Base-by-base conservation (phyloP, 2,329 filamentous ascomycete genomes). In the Claviceps cyperi region DNA sequence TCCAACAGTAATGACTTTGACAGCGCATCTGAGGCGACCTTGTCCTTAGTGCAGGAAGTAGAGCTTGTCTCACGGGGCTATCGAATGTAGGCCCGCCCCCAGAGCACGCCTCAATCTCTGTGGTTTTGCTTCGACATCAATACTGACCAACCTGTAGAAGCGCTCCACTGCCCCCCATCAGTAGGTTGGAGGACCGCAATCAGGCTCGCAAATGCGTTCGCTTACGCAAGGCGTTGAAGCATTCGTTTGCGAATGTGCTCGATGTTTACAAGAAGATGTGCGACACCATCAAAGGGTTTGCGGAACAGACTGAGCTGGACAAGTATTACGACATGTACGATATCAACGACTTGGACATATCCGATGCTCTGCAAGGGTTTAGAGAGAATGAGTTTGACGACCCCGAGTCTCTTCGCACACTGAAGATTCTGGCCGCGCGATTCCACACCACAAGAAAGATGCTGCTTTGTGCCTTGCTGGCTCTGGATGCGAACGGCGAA, bases 251-350 rank as follows among this genome's bases (percentile, higher is more conserved):
- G 39, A 77, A 83, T 14, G 76, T 85, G 48, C 79, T 95, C 40
- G 76, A 81, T 43, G 77, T 78, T 21, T 89, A 90, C 59, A 78
- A 82, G 49, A 78, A 86, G 56, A 81, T 84, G 13, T 84, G 82
- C 54, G 72, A 75, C 40, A 73, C 74, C 3, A 71, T 97, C 19
- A 83, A 83, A 61, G 77, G 77, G 1, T 80, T 94, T 50, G 80
- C 90, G 1, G 82, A 90, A 62, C 79, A 85, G 59, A 77, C 84
- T 46, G 86, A 95, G 60, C 69, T 98, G 43, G 88, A 94, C 58
- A 92, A 89, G 66, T 94, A 95, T 62, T 86, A 92, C 59, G 91
- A 97, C 61, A 84, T 91, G 53, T 90, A 91, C 62, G 86, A 90
- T 56, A 80, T 91, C 53, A 85, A 78, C 53, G 76, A 83, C 51